A percentile compares a stretch with the other conserved stretches of the same genome.
phyloP scores from a whole-genome alignment of 345 rosid genomes.

The Geranium brycei region DNA sequence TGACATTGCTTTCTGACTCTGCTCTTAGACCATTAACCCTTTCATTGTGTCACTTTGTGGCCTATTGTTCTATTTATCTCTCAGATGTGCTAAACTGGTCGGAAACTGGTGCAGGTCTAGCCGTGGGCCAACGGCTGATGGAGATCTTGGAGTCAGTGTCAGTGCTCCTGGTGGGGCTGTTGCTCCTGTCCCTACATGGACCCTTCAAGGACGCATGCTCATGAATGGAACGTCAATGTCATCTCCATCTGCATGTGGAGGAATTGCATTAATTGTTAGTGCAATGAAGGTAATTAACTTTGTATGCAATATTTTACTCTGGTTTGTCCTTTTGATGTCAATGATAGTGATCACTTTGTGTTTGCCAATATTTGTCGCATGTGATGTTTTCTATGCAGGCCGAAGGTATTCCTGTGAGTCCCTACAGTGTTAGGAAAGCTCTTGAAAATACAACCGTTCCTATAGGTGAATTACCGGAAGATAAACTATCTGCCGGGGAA shows the following conservation, averaged over 20 bases:
- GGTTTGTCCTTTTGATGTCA: constrained; percentile 3
- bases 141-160: constrained; percentile 85
- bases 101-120: constrained; percentile 65
- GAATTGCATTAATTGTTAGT: constrained; percentile 78
- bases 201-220: constrained; percentile 93
- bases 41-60: not conserved
- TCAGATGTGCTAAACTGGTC: constrained; percentile 12
- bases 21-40: not conserved
- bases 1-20: constrained; percentile 9
- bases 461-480: constrained; percentile 62
- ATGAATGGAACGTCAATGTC: constrained; percentile 99
- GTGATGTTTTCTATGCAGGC: constrained; percentile 31
- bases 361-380: not conserved
- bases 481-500: constrained; percentile 78
- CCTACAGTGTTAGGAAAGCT: constrained; percentile 73
- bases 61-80: constrained; percentile 11
- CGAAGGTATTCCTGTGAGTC: constrained; percentile 69
- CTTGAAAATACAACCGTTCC: constrained; percentile 77
- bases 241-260: constrained; percentile 99
- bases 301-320: constrained; percentile 5
- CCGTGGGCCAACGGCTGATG: constrained; percentile 95
- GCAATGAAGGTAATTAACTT: constrained; percentile 70
- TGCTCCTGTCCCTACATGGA: constrained; percentile 99
- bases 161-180: constrained; percentile 99
- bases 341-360: not conserved